A percentile compares a stretch with the other conserved stretches of the same genome.
These are phyloP conservation scores for Cercospora sp. DNA, from an alignment of 2,329 filamentous ascomycete species.

Conservation along the genomic window DNA sequence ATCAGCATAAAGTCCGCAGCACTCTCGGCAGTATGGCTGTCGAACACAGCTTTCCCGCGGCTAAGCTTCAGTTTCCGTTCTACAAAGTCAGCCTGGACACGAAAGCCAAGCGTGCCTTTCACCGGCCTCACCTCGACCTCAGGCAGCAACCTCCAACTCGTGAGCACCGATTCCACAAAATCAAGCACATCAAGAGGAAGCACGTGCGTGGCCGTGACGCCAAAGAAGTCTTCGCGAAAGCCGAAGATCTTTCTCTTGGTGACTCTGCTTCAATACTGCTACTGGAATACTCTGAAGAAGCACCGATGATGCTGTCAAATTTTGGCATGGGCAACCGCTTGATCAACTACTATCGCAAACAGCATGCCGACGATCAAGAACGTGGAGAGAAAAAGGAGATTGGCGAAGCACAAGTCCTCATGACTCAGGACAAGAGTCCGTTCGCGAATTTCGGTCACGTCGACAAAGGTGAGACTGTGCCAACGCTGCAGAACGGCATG, in stretches of 20 bases:
- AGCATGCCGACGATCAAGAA: conserved; percentile 72
- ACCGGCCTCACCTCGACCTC: conserved; percentile 76
- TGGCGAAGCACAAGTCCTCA: conserved; percentile 81
- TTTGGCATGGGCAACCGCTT: conserved; percentile 96
- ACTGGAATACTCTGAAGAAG: conserved; percentile 94
- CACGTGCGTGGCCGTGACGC: conserved; percentile 76
- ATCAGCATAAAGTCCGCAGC: conserved; percentile 91
- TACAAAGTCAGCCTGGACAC: conserved; percentile 81
- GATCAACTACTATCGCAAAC: conserved; percentile 93
- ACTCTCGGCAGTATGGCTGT: conserved; percentile 89
- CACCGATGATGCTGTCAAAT: conserved; percentile 86
- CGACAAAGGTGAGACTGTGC: conserved; percentile 83
- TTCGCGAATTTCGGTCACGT: conserved; percentile 95
- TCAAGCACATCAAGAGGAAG: conserved; percentile 75
- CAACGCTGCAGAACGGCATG: conserved; percentile 92
- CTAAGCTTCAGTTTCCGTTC: conserved; percentile 91
- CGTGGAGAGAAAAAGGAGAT: conserved; percentile 73
- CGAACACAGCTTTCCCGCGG: conserved; percentile 88
- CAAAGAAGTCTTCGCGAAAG: conserved; percentile 74
- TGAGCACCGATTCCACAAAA: conserved; percentile 70
- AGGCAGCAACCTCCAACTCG: conserved; percentile 55
- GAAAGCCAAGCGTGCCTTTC: conserved; percentile 75
- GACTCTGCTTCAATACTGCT: conserved; percentile 88
- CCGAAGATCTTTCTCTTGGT: conserved; percentile 74
- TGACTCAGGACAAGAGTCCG: conserved; percentile 92